Base-by-base conservation (phyloP, 176 grass and related monocot species). In the Musa schizocarpa region DNA sequence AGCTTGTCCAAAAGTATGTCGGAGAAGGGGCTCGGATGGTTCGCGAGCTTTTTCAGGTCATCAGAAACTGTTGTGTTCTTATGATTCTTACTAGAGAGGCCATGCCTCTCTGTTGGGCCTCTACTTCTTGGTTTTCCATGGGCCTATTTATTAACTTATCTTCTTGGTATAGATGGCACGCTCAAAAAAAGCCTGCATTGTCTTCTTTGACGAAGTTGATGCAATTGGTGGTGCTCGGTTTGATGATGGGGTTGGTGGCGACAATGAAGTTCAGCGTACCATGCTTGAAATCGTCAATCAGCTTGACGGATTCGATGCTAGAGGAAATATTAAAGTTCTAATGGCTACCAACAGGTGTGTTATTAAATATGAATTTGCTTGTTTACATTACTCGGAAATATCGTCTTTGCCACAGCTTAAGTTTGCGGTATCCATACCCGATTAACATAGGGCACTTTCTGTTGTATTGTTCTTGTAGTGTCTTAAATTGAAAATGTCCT, bases 271-370 rank as follows among this genome's bases (percentile, higher is more conserved):
- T 14, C 93, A 96, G 65, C 87, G 93, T 34, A 97, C 87, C 11
- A 97, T 97, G 93, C 84, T 97, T 54, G 93, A 97, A 87, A 97
- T 97, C 23, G 93, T 97, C 11, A 97, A 97, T 69, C 93, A 97
- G 48, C 90, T 97, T 72, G 93, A 97, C 65, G 90, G 93, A 20
- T 97, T 97, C 83, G 93, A 97, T 81, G 87, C 93, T 52, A 83
- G 93, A 76, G 93, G 93, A 54, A 96, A 96, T 53, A 96, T 96
- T 71, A 96, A 96, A 71, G 93, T 96, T 88, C 90, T 96, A 62
- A 96, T 96, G 93, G 93, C 93, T 43, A 96, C 93, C 9, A 96
- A 96, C 23, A 97, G 93, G 93, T 96, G 82, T 66, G 68, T 67
- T 67, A 27, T 11, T 72, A 20, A 67, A 67, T 29, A 27, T 24